phyloP scores from a whole-genome alignment of 345 rosid genomes.

The Ceriops tagal region DNA sequence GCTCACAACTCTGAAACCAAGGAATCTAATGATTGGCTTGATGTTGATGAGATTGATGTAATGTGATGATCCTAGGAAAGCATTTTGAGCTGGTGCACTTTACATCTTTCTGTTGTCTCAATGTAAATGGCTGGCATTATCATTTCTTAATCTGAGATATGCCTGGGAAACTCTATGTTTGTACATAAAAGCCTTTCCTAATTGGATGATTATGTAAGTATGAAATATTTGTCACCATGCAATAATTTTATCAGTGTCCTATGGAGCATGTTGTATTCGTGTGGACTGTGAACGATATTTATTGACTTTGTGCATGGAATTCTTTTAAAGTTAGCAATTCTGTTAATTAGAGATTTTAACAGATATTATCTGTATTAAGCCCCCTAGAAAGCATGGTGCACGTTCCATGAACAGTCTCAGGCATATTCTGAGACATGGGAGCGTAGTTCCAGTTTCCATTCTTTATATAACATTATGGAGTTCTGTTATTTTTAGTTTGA shows the following conservation, averaged over 20 bases:
- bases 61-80: conserved; percentile 21
- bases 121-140: conserved; percentile 32
- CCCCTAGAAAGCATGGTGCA: too few relatives aligned
- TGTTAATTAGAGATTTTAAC: background rate
- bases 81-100: conserved; percentile 14
- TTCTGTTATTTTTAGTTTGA: too few relatives aligned
- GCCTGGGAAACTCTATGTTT: conserved; percentile 32
- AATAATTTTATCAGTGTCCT: background rate
- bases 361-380: background rate
- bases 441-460: too few relatives aligned
- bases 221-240: background rate
- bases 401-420: too few relatives aligned
- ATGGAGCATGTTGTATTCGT: background rate
- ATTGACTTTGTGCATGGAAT: background rate
- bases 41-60: conserved; percentile 61
- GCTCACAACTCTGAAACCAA: conserved; percentile 38
- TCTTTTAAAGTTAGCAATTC: background rate
- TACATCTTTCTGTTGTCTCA: conserved; percentile 11
- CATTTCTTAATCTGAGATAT: conserved; percentile 22
- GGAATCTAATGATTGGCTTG: conserved; percentile 70
- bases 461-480: too few relatives aligned
- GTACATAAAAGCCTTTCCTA: conserved; percentile 39
- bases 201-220: conserved; percentile 21
- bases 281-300: background rate
- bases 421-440: too few relatives aligned